phyloP scores from a whole-genome alignment of 2,329 filamentous ascomycete genomes.

The Arthroderma sp. region DNA sequence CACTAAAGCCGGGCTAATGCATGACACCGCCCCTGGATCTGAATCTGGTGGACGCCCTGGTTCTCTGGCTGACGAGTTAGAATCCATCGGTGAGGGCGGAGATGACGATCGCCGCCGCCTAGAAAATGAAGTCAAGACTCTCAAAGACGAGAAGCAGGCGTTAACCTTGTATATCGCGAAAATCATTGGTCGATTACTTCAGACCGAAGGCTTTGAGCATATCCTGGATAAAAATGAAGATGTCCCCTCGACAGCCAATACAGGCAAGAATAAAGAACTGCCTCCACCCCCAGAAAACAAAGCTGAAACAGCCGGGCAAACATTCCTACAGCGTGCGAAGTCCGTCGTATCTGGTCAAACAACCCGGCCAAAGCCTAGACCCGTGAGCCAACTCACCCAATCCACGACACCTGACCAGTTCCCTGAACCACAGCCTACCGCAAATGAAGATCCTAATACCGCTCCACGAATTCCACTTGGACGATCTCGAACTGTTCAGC shows the following conservation, averaged over 20 bases:
- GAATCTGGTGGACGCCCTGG: constrained; percentile 28
- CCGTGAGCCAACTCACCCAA: constrained; percentile 29
- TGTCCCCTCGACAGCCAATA: constrained; percentile 18
- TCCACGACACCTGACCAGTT: constrained; percentile 6
- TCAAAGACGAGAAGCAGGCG: constrained; percentile 93
- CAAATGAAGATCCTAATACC: constrained; percentile 35
- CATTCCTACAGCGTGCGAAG: constrained; percentile 47
- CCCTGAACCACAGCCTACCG: constrained; percentile 15
- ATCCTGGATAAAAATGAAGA: constrained; percentile 70
- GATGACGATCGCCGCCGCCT: constrained; percentile 56
- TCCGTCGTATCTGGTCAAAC: constrained; percentile 40
- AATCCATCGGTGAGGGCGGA: constrained; percentile 49
- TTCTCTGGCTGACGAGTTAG: constrained; percentile 77
- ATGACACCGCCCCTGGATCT: constrained; percentile 32
- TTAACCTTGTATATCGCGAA: constrained; percentile 97
- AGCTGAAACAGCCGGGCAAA: constrained; percentile 31
- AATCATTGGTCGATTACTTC: constrained; percentile 88
- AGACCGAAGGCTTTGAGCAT: constrained; percentile 88
- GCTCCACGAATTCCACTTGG: constrained; percentile 36
- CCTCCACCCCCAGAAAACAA: constrained; percentile 55
- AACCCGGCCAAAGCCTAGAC: constrained; percentile 28
- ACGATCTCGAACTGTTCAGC: constrained; percentile 30
- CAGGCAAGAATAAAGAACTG: constrained; percentile 60
- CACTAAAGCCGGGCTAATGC: constrained; percentile 66
- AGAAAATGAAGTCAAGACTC: constrained; percentile 62